These are phyloP conservation scores for Chaetothyriales sp. DNA, from an alignment of 2,329 filamentous ascomycete genomes.

Conservation along the genomic window DNA sequence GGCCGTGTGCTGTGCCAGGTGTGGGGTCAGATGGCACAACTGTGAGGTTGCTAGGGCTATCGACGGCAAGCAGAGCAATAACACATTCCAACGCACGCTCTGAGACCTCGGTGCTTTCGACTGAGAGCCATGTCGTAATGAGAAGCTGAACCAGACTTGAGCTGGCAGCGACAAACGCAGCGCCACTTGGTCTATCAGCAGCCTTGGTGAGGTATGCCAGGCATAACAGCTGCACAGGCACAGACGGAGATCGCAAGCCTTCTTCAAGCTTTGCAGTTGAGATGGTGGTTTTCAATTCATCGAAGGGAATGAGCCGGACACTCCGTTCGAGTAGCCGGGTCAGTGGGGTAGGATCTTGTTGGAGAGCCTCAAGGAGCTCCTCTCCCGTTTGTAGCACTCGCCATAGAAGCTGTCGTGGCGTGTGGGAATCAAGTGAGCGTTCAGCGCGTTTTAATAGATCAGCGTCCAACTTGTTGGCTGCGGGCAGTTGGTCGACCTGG, in stretches of 20 bases:
- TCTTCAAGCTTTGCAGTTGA: constrained; percentile 40
- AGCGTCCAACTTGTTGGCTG: constrained; percentile 9
- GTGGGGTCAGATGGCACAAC: not conserved
- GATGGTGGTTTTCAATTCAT: constrained; percentile 35
- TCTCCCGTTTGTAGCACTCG: constrained; percentile 12
- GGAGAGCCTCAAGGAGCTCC: constrained; percentile 24
- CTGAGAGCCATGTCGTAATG: constrained; percentile 46
- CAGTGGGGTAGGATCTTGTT: constrained; percentile 45
- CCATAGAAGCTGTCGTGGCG: constrained; percentile 13
- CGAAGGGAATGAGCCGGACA: constrained; percentile 36
- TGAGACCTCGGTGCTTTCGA: constrained; percentile 41
- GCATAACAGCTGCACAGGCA: constrained; percentile 43
- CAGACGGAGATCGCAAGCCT: constrained; percentile 38
- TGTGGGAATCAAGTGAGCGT: constrained; percentile 11
- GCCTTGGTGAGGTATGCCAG: constrained; percentile 46
- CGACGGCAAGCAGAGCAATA: constrained; percentile 38
- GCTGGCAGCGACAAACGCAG: constrained; percentile 44
- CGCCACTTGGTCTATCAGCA: constrained; percentile 36
- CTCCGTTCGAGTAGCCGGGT: constrained; percentile 40
- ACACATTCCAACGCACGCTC: constrained; percentile 41
- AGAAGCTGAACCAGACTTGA: constrained; percentile 41
- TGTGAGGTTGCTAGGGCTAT: constrained; percentile 27
- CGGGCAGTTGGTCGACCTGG: constrained; percentile 9
- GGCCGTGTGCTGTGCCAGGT: constrained; percentile 26
- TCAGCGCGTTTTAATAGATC: constrained; percentile 16